Percentiles rank a stretch among this genome's conserved stretches.
Evolutionary conservation across 2,329 filamentous ascomycete genomes (phyloP).

Genomic region (Sporothrix inflata): DNA sequence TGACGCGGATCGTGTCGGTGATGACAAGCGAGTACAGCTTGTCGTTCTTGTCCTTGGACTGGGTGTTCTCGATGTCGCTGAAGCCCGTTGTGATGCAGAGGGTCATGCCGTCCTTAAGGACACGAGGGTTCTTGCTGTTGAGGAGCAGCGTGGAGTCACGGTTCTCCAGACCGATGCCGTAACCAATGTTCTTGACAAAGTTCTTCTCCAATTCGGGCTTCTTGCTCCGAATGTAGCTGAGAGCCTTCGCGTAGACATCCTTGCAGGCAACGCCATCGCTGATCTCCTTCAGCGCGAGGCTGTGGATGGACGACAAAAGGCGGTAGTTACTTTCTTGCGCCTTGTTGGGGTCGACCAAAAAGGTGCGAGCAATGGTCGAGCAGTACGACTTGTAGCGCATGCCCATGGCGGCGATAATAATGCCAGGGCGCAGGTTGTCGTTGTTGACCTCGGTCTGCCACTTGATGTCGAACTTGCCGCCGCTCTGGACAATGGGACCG

Average conservation of each 20-base stretch:
- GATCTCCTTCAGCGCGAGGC: constrained; percentile 86
- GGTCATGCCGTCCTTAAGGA: constrained; percentile 95
- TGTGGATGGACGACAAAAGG: constrained; percentile 80
- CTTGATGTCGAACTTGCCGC: constrained; percentile 90
- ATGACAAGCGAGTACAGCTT: constrained; percentile 87
- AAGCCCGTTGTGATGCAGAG: constrained; percentile 88
- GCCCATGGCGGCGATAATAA: constrained; percentile 90
- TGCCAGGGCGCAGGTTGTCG: constrained; percentile 82
- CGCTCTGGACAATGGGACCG: constrained; percentile 88
- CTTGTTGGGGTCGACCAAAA: constrained; percentile 96
- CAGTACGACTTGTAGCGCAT: constrained; percentile 96
- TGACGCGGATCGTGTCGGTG: constrained; percentile 91
- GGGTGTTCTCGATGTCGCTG: constrained; percentile 83
- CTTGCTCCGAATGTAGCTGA: constrained; percentile 79
- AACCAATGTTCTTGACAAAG: constrained; percentile 90
- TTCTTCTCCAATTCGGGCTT: constrained; percentile 95
- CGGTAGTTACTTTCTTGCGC: constrained; percentile 94
- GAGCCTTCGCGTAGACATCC: constrained; percentile 88
- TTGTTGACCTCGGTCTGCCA: constrained; percentile 78
- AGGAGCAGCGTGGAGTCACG: constrained; percentile 81
- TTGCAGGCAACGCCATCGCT: constrained; percentile 84
- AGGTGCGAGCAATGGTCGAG: constrained; percentile 88
- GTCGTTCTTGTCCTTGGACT: constrained; percentile 86
- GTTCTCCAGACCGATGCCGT: constrained; percentile 89
- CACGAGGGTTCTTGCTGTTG: constrained; percentile 81